Evolutionary conservation across 148 eudicot species (phyloP).

Genomic region (Beta vulgaris): DNA sequence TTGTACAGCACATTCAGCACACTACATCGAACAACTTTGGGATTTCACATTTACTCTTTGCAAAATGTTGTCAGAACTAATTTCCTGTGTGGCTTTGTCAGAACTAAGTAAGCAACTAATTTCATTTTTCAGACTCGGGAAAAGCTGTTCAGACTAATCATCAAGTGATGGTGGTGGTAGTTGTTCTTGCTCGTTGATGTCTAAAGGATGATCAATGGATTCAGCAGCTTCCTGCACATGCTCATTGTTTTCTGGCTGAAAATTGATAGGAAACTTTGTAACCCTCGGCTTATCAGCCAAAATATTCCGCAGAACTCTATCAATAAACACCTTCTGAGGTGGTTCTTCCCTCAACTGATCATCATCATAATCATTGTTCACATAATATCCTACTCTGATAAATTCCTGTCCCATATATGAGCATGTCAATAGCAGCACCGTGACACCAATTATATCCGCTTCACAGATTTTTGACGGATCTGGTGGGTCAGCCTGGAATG

Average conservation of each 20-base stretch:
- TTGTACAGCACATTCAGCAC: slow-evolving; percentile 12
- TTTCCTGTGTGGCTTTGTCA: slow-evolving; percentile 1
- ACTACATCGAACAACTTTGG: not conserved
- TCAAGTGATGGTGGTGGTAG: slow-evolving; percentile 29
- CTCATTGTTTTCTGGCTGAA: slow-evolving; percentile 68
- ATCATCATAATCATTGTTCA: slow-evolving; percentile 88
- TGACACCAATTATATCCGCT: slow-evolving; percentile 87
- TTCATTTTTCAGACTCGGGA: not conserved
- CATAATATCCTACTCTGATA: slow-evolving; percentile 84
- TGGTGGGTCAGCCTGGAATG: slow-evolving; percentile 80
- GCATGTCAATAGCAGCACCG: slow-evolving; percentile 79
- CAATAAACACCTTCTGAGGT: slow-evolving; percentile 76
- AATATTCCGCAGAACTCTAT: slow-evolving; percentile 74
- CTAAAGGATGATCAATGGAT: slow-evolving; percentile 35
- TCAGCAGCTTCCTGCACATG: slow-evolving; percentile 53
- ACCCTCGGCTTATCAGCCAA: slow-evolving; percentile 88
- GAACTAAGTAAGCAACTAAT: not conserved
- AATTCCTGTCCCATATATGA: slow-evolving; percentile 89
- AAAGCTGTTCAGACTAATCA: slow-evolving; percentile 28
- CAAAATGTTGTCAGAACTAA: slow-evolving; percentile 4
- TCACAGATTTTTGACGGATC: slow-evolving; percentile 87
- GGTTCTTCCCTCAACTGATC: slow-evolving; percentile 80
- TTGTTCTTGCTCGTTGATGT: slow-evolving; percentile 35
- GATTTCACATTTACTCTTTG: not conserved
- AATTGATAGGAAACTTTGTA: slow-evolving; percentile 85